These are phyloP conservation scores for Euphorbia peplus DNA, from an alignment of 345 rosid genomes.

Conservation along the genomic window DNA sequence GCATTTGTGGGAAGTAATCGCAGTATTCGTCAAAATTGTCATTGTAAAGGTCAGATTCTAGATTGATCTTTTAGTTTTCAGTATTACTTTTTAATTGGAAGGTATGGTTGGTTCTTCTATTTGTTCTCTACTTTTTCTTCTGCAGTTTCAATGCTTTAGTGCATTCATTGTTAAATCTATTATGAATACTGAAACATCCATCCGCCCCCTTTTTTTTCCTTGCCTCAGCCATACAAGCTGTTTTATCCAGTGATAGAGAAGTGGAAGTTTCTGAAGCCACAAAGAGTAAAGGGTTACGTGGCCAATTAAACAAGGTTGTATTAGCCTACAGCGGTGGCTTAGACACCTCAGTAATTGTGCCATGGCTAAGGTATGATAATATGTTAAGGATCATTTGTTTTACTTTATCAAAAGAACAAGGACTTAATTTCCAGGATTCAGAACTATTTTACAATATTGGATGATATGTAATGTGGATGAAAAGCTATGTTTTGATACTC, in stretches of 20 bases:
- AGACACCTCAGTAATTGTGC: slow-evolving; percentile 95
- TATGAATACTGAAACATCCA: background rate
- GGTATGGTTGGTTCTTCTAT: background rate
- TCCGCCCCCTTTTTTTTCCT: slow-evolving; percentile 1
- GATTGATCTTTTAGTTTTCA: background rate
- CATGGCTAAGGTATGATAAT: slow-evolving; percentile 76
- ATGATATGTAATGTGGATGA: background rate
- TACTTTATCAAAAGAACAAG: slow-evolving; percentile 3
- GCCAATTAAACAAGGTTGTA: slow-evolving; percentile 85
- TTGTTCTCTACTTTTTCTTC: background rate
- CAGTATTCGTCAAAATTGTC: slow-evolving; percentile 10
- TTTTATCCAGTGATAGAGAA: slow-evolving; percentile 40
- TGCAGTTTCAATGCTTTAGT: background rate
- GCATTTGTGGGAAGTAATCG: slow-evolving; percentile 17
- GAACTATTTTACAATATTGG: background rate
- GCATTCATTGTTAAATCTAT: background rate
- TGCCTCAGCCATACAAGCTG: slow-evolving; percentile 63
- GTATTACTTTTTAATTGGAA: too few relatives aligned
- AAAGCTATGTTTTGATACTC: background rate
- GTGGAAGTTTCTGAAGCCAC: slow-evolving; percentile 23
- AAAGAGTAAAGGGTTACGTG: slow-evolving; percentile 57
- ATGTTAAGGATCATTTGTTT: slow-evolving; percentile 12
- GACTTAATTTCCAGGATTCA: background rate
- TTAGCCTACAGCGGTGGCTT: slow-evolving; percentile 96
- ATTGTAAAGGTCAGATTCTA: background rate